Evolutionary conservation across 2,329 filamentous ascomycete genomes (phyloP), one percentile per base, ranked within the genome.

Genomic region (Sordariomycetes sp.): DNA sequence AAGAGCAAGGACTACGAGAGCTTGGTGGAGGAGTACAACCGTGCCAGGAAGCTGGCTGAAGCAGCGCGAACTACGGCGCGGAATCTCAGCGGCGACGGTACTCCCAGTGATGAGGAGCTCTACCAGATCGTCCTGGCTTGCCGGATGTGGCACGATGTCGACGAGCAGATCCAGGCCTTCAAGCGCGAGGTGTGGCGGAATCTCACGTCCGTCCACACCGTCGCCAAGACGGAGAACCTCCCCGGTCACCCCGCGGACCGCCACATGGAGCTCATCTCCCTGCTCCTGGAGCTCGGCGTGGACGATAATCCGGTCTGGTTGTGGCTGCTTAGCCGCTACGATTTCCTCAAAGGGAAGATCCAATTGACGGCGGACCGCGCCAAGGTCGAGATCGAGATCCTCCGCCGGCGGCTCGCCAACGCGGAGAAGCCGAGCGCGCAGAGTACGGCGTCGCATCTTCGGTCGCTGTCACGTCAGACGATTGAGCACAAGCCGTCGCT

Each of bases 271-370:
- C 78, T 97, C 54, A 97, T 99, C 58, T 80, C 85, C 24, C 78
- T 97, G 40, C 78, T 99, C 57, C 75, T 99, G n/a, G 93, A 99
- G 70, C 77, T 99, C 22, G 95, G 94, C 7, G 91, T 96, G 2
- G 88, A 96, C 11, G 91, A 97, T 60, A 99, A 96, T 65, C 94
- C 94, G 1, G 96, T 99, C 61, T 96, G 90, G 89, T 81, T 95
- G 12, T 99, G 94, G 92, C 82, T 99, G 28, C 76, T 93, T 58
- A 96, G 90, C 66, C 86, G 90, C 53, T 95, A 92, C 67, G 90
- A 96, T 62, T 86, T 92, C 66, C 78, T 99, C 59, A 97, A 94
- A 71, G 85, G 85, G 62, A 95, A 89, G 68, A 93, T 97, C 57
- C 82, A 84, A 50, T 78, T 81, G 0, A 88, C 86, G 16, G 90